Evolutionary conservation across 2,329 filamentous ascomycete species (phyloP), one percentile per base, ranked within the genome.

Genomic region (Aureobasidium musti): DNA sequence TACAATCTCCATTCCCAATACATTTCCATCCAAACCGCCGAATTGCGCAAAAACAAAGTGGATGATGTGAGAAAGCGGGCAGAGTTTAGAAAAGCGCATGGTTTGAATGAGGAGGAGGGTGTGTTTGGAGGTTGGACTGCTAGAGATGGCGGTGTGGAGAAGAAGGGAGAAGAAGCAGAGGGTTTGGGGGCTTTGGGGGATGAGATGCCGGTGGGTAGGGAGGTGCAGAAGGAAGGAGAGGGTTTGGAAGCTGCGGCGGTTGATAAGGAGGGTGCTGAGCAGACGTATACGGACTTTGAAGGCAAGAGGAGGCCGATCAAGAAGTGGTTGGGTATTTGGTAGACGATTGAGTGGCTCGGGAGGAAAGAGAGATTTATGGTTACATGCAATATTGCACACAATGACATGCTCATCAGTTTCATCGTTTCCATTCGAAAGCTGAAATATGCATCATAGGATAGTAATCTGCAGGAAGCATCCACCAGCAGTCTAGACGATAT

Each of bases 1-100:
- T 86, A 94, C 74, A 83, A 86, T 68, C 84, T 96, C 80, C 90
- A 96, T 75, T 85, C 90, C 71, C 84, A 87, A 72, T 89, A 93
- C 77, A 86, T 86, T 70, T 89, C 87, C 35, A 82, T 85, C 70
- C 80, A 87, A 74, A 89, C 90, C 33, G 82, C 84, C 63, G 91
- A 93, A 78, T 87, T 87, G 79, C 86, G 93, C 65, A 86, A 87
- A 73, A 84, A 84, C 74, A 88, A 87, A 71, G 83, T 92, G 66
- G 92, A 97, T 71, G 95, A 99, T 79, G 89, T 95, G 33, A 86
- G 89, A 77, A 97, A 97, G 86, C 85, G 94, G 73, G 86, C 86
- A 68, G 88, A 91, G 77, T 99, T 92, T 79, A 87, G 93, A 73
- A 89, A 91, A 78, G 91, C 90, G 68, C 92, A 97, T 81, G 92